Evolutionary conservation across 768 basidiomycete species (phyloP), one percentile per base, ranked within the genome.

Genomic region (Boletus coccyginus): DNA sequence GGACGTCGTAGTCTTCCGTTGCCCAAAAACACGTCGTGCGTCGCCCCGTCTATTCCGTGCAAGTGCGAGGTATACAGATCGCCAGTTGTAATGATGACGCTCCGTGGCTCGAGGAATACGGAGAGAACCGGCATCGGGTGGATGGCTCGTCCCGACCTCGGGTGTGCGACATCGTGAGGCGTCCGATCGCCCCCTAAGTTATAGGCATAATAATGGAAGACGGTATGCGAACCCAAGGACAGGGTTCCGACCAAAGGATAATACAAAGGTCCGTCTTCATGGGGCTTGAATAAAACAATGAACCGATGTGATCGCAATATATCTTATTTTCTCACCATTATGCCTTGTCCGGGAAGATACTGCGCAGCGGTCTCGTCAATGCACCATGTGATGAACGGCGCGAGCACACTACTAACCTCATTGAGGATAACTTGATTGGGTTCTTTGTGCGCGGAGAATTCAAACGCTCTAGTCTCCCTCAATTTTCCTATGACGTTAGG

Each of bases 401-500:
- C 41, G 35, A 29, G 45, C 36, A 43, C 45, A 33, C 7, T 24
- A 62, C 75, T 57, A 60, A 86, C 88, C 78, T 96, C 91, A 68
- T 94, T 94, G 63, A 96, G 76, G 55, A 95, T 88, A 57, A 97
- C 77, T 73, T 98, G 94, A 74, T 97, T 98, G 10, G 93, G 91
- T 36, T 72, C 76, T 16, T 77, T 75, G 64, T 90, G 84, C 57
- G 86, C 83, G 53, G 86, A 85, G 42, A 62, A 65, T n/a, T 72
- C 65, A 67, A 94, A 93, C 0, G 74, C 81, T 2, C 84, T 84
- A 7, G 87, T 87, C 33, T 68, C 73, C 60, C 76, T 77, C 40
- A 97, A 83, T 41, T 90, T 85, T 38, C 77, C 70, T 52, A 95
- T 77, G 56, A 98, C 73, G 65, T 92, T 78, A 16, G 94, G 94